phyloP scores from a whole-genome alignment of 1,284 basidiomycete genomes.

The Irpex sp. region DNA sequence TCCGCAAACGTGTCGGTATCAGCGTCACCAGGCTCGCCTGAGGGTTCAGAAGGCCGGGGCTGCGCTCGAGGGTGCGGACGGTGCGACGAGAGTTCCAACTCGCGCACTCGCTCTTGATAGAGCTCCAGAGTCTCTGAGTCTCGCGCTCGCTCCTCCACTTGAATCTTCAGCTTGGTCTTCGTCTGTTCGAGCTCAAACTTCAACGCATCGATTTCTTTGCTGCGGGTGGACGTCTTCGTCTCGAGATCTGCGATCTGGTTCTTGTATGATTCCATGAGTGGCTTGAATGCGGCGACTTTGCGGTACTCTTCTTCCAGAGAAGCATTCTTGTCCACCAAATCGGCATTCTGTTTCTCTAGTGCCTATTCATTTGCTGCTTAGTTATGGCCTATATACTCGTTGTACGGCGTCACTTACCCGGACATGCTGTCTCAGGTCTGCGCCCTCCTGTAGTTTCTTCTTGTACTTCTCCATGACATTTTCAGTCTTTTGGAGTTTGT shows the following conservation, averaged over 20 bases:
- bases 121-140: constrained; percentile 85
- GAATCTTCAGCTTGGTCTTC: constrained; percentile 64
- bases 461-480: constrained; percentile 99
- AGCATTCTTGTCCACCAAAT: constrained; percentile 88
- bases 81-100: constrained; percentile 74
- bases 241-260: constrained; percentile 83
- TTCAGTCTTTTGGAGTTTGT: constrained; percentile 89
- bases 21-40: constrained; percentile 14
- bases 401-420: constrained; percentile 48
- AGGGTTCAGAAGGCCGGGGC: constrained; percentile 18
- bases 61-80: constrained; percentile 33
- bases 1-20: constrained; percentile 35
- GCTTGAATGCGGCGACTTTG: constrained; percentile 84
- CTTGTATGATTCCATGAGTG: constrained; percentile 92
- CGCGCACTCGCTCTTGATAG: constrained; percentile 89
- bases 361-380: constrained; percentile 40
- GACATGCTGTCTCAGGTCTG: constrained; percentile 82
- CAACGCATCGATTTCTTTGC: constrained; percentile 69
- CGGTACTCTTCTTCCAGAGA: constrained; percentile 88
- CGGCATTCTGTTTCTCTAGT: constrained; percentile 90
- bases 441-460: constrained; percentile 94
- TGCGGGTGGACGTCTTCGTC: constrained; percentile 58
- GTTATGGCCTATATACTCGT: background rate
- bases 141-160: constrained; percentile 67
- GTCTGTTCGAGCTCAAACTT: constrained; percentile 77